These are phyloP conservation scores for Trichoderma guizhouense DNA, from an alignment of 2,329 filamentous ascomycete species.

Conservation along the genomic window DNA sequence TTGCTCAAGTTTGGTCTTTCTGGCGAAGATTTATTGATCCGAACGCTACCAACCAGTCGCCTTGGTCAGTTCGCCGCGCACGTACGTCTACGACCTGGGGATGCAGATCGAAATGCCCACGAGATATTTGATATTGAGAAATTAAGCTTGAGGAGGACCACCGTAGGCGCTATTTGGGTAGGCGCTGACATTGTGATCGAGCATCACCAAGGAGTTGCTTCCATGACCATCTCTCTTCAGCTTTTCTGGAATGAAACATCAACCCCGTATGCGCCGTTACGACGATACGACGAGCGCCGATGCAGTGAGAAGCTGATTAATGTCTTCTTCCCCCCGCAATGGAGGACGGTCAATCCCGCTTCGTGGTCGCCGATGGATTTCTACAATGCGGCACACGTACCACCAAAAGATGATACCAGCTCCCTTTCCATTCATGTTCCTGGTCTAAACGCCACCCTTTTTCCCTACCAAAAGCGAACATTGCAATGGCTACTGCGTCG, in stretches of 20 bases:
- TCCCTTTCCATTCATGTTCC: conserved; percentile 41
- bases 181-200: conserved; percentile 32
- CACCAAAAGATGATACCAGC: conserved; percentile 42
- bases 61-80: conserved; percentile 9
- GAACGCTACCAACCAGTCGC: conserved; percentile 18
- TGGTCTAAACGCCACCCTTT: conserved; percentile 51
- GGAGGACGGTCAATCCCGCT: conserved; percentile 10
- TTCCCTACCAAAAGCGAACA: conserved; percentile 69
- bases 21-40: conserved; percentile 22
- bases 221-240: conserved; percentile 33
- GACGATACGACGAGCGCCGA: conserved; percentile 29
- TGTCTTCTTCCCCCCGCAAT: conserved; percentile 31
- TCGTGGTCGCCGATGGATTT: conserved; percentile 54
- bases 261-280: conserved; percentile 31
- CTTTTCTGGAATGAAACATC: conserved; percentile 44
- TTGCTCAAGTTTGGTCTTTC: conserved; percentile 22
- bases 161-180: conserved; percentile 37
- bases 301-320: conserved; percentile 37
- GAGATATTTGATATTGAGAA: conserved; percentile 23
- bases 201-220: conserved; percentile 25
- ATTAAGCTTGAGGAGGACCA: conserved; percentile 19
- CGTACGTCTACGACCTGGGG: conserved; percentile 26
- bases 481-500: conserved; percentile 67
- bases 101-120: conserved; percentile 22
- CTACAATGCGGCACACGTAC: conserved; percentile 66